Evolutionary conservation across 225 moss, liverwort and hornwort genomes (phyloP).

Genomic region (Rhytidiadelphus loreus): DNA sequence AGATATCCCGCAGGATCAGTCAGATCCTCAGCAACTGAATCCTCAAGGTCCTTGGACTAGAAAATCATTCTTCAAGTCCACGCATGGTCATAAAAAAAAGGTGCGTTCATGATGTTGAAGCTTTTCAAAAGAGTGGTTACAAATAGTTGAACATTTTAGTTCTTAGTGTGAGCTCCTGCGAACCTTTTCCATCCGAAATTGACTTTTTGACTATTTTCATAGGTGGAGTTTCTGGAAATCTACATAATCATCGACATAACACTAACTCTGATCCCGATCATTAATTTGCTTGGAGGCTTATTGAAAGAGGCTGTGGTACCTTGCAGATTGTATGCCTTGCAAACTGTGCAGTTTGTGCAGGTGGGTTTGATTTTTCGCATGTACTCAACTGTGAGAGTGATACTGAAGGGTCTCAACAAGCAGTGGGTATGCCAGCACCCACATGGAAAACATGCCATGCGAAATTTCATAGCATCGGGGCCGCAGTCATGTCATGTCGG

Average conservation of each 20-base stretch:
- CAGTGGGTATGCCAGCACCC: conserved; percentile 7
- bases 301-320: neutral
- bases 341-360: conserved; percentile 77
- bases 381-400: conserved; percentile 38
- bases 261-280: neutral
- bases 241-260: neutral
- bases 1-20: conserved; percentile 44
- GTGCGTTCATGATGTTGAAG: neutral
- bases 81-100: conserved; percentile 9
- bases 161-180: neutral
- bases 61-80: conserved; percentile 7
- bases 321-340: conserved; percentile 60
- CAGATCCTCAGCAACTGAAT: conserved; percentile 11
- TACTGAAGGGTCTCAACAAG: conserved; percentile 20
- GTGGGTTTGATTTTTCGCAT: conserved; percentile 69
- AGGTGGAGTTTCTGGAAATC: neutral
- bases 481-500: conserved; percentile 96
- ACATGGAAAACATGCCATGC: conserved; percentile 58
- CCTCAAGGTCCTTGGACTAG: conserved; percentile 49
- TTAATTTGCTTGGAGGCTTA: neutral
- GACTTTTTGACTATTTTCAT: neutral
- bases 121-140: neutral
- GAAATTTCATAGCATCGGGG: conserved; percentile 86
- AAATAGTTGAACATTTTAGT: neutral
- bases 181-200: neutral